A percentile compares a stretch with the other conserved stretches of the same genome.
phyloP scores from a whole-genome alignment of 164 flowering plant genomes.

The Tetrastigma voinierianum region DNA sequence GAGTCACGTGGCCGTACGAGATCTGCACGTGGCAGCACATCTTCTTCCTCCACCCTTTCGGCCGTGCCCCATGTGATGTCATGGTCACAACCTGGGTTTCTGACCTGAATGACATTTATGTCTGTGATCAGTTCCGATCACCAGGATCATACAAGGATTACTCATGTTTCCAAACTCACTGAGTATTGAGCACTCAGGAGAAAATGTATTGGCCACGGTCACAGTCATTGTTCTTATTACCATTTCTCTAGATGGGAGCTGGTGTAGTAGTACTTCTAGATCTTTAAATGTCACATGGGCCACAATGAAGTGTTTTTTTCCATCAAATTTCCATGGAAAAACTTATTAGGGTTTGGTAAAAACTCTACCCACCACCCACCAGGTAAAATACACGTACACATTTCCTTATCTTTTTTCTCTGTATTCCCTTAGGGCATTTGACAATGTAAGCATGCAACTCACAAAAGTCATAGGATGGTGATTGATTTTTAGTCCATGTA shows the following conservation, averaged over 20 bases:
- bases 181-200: no score
- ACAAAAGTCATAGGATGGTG: constrained; percentile 3
- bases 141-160: background rate
- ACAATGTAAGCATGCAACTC: background rate
- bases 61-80: constrained; percentile 22
- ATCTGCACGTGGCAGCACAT: background rate
- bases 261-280: no score
- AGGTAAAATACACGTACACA: no score
- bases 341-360: no score
- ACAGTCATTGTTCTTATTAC: no score
- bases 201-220: no score
- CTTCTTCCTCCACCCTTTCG: no score
- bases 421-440: constrained; percentile 5
- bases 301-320: background rate
- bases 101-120: constrained; percentile 21
- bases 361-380: background rate
- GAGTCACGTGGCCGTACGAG: background rate
- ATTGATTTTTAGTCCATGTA: background rate
- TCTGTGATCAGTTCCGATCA: no score
- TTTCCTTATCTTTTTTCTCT: background rate
- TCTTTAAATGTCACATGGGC: background rate
- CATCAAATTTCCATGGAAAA: background rate
- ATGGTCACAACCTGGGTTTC: constrained; percentile 35
- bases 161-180: background rate
- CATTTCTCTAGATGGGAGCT: no score